These are phyloP conservation scores for Diaporthe ampelina DNA, from an alignment of 2,329 filamentous ascomycete species.

Conservation along the genomic window DNA sequence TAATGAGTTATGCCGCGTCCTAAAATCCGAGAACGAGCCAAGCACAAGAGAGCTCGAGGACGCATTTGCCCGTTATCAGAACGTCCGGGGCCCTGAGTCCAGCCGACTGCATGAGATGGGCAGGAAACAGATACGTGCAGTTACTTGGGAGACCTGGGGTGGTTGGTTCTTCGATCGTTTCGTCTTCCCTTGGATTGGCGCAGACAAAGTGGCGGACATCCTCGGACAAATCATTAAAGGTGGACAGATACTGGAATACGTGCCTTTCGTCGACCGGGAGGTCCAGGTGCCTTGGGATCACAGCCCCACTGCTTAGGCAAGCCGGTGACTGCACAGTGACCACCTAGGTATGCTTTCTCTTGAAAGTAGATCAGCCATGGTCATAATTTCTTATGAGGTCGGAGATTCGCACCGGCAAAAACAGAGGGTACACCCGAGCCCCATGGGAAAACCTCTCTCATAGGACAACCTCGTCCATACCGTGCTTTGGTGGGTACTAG, in stretches of 20 bases:
- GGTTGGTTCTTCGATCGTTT: not conserved
- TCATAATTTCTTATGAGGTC: too few species aligned
- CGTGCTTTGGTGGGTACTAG: too few species aligned
- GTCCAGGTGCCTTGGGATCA: constrained; percentile 10
- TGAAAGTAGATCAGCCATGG: too few species aligned
- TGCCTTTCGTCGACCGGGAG: not conserved
- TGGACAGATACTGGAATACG: constrained; percentile 2
- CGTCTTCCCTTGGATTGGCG: not conserved
- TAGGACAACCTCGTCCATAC: too few species aligned
- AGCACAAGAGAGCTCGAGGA: not conserved
- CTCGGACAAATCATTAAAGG: not conserved
- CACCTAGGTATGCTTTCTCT: too few species aligned
- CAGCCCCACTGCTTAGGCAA: not conserved
- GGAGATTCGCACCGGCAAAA: too few species aligned
- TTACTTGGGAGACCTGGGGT: constrained; percentile 11
- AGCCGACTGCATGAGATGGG: not conserved
- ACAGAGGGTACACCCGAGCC: too few species aligned
- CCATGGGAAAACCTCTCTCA: too few species aligned
- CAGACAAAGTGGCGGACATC: not conserved
- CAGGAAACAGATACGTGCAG: not conserved
- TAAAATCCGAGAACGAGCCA: not conserved
- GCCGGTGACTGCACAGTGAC: not conserved
- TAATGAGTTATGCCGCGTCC: not conserved
- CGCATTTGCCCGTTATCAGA: constrained; percentile 10
- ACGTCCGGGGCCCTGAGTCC: not conserved